Base-by-base conservation (phyloP, 306 rosid species). In the Cyclanthera cordifolia region DNA sequence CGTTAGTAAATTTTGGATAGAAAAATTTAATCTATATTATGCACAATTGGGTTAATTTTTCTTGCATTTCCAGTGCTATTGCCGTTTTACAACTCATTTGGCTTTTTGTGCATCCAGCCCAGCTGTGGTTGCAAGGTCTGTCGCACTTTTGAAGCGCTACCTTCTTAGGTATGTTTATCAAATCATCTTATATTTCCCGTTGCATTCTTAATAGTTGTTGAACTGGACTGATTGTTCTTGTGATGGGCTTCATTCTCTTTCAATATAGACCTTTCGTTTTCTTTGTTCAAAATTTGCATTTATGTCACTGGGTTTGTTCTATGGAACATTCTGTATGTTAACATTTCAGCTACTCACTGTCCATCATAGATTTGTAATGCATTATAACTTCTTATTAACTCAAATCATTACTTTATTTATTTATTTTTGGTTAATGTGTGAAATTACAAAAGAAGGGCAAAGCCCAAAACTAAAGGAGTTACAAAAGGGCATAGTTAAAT, bases 91-190 rank as follows among this genome's bases (percentile, higher is more conserved):
- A 67, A 76, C 79, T 84, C 49, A 85, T 72, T 70, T 68, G 70
- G 16, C 47, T 61, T 71, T 80, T 78, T 83, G 73, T 79, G 57
- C 71, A 61, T 70, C 76, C 97, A 94, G 97, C 78, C 99, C 99
- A 56, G 99, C 99, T 67, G 97, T 90, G 48, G 97, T 94, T 46
- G 79, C 96, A 72, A 88, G 97, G 83, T 94, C 97, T 57, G 95
- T 94, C 78, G 96, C 96, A 50, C 90, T 94, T 68, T 74, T 94
- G 79, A 90, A 94, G 81, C 96, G 97, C 79, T 85, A 88, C 77
- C 91, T 94, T 56, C 79, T 94, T 74, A 81, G 99, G 99, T 94
- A 83, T 75, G 87, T 78, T 76, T 60, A 73, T 51, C 19, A 51
- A 25, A 25, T n/a, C 48, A 57, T 30, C 75, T 23, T 52, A 15